These are phyloP conservation scores for Xylaria sp. DNA, from an alignment of 2,329 filamentous ascomycete genomes.

Conservation along the genomic window DNA sequence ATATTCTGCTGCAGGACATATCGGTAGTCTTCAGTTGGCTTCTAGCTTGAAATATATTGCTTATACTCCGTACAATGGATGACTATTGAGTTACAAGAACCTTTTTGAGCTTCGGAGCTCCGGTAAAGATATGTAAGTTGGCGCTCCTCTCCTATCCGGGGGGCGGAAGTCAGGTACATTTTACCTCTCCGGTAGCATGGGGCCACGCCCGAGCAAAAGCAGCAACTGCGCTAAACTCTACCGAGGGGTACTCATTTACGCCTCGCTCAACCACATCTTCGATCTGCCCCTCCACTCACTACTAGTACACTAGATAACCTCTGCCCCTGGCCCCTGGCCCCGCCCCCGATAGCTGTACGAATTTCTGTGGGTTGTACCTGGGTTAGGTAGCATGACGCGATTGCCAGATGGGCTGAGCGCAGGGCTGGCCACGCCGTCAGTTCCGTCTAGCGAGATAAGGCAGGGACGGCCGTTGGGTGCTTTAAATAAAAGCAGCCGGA, in stretches of 20 bases:
- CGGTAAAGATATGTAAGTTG: no score
- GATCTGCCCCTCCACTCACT: not conserved
- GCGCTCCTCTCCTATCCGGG: not conserved
- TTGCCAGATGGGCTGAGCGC: constrained; percentile 1
- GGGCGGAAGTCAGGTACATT: not conserved
- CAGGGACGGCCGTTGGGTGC: not conserved
- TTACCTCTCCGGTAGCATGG: not conserved
- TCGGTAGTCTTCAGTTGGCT: no score
- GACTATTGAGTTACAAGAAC: no score
- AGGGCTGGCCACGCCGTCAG: constrained; percentile 12
- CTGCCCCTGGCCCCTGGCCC: not conserved
- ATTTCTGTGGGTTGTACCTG: not conserved
- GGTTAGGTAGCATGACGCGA: constrained; percentile 18
- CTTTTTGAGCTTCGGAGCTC: no score
- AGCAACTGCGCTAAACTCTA: not conserved
- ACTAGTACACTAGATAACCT: not conserved
- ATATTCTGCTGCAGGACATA: no score
- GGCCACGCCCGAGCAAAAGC: not conserved
- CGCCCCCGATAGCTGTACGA: no score
- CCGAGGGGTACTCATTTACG: not conserved
- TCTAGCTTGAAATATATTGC: no score
- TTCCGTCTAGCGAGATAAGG: not conserved
- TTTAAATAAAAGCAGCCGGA: not conserved
- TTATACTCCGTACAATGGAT: no score
- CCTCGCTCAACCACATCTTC: not conserved